Evolutionary conservation across 768 basidiomycete genomes (phyloP).

Genomic region (Tylopilus intermedius): DNA sequence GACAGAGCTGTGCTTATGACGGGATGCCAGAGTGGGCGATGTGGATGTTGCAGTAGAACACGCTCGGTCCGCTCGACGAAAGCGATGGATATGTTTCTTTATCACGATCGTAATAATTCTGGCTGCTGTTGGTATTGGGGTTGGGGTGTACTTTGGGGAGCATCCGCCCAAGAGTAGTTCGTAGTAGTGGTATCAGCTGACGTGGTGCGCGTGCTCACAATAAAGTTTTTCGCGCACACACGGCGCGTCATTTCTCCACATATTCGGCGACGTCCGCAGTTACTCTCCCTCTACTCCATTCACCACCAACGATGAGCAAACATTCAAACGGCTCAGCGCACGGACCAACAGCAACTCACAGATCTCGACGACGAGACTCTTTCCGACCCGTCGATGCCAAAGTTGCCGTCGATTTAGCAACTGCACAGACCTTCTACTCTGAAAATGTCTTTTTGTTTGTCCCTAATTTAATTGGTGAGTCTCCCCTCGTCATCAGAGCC

Average conservation of each 20-base stretch:
- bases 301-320: constrained; percentile 21
- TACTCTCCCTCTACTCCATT: not conserved
- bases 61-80: constrained; percentile 67
- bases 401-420: constrained; percentile 81
- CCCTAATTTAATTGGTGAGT: constrained; percentile 90
- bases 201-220: constrained; percentile 15
- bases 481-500: not conserved
- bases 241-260: constrained; percentile 17
- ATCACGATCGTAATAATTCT: constrained; percentile 56
- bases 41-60: constrained; percentile 64
- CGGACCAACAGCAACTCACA: constrained; percentile 23
- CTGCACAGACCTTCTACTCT: constrained; percentile 68
- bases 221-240: constrained; percentile 8
- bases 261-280: not conserved
- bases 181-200: constrained; percentile 5
- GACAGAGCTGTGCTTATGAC: not conserved
- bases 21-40: constrained; percentile 46
- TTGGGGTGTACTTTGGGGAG: constrained; percentile 27
- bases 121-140: constrained; percentile 33
- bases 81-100: constrained; percentile 83
- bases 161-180: not conserved
- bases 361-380: constrained; percentile 45
- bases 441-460: constrained; percentile 98
- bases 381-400: constrained; percentile 78
- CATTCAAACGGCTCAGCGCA: constrained; percentile 28